A percentile compares a stretch with the other conserved stretches of the same genome.
Evolutionary conservation across 1,139 yeast genomes (phyloP).

Genomic region (Pichia sp.): DNA sequence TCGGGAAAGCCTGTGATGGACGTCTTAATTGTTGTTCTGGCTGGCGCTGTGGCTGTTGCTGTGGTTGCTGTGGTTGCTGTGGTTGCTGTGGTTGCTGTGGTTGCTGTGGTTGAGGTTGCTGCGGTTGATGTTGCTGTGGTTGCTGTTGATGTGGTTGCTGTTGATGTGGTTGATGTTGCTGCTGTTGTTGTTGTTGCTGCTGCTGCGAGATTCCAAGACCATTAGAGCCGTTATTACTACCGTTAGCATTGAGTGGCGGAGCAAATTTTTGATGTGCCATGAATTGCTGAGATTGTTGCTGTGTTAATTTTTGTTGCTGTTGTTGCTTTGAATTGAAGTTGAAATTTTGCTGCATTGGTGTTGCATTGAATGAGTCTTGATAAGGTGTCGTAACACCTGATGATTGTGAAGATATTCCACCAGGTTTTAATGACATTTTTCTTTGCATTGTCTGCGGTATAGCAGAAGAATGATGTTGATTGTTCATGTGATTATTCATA

Average conservation of each 20-base stretch:
- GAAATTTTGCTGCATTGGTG: neutral
- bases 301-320: neutral
- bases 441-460: neutral
- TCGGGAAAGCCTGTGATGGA: too few relatives aligned
- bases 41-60: neutral
- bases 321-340: neutral
- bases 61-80: neutral
- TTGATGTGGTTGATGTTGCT: neutral
- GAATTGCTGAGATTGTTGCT: neutral
- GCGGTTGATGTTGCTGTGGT: neutral
- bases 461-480: neutral
- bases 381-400: slow-evolving; percentile 15
- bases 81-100: neutral
- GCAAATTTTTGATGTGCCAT: too few relatives aligned
- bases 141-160: slow-evolving; percentile 2
- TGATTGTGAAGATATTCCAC: slow-evolving; percentile 9
- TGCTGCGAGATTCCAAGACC: too few relatives aligned
- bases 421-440: slow-evolving; percentile 2
- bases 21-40: slow-evolving; percentile 1
- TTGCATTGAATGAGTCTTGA: slow-evolving; percentile 4
- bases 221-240: too few relatives aligned
- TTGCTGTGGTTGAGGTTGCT: too few relatives aligned
- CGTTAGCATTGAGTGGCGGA: too few relatives aligned
- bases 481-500: neutral
- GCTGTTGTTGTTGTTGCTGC: neutral